Conservation (phyloP, 495 filamentous ascomycete species). For the Podospora bellae-mahoneyi region DNA sequence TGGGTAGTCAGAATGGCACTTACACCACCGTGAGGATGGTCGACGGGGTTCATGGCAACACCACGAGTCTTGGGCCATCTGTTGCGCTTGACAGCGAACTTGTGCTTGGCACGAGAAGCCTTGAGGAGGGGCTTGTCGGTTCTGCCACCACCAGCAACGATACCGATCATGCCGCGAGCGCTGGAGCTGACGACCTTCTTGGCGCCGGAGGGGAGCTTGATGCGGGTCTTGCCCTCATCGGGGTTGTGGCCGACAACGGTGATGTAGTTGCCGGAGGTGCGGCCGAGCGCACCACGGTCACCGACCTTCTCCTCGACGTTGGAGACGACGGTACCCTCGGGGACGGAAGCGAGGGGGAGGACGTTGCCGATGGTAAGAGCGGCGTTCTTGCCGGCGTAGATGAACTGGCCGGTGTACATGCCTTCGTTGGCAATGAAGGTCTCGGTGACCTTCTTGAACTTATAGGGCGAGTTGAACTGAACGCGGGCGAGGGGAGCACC, state of each 20-base stretch:
- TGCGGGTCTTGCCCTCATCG: conserved; percentile 97
- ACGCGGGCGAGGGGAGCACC: conserved; percentile 97
- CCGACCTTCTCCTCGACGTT: conserved; percentile 99
- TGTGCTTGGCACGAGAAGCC: conserved; percentile 97
- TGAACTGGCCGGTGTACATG: conserved; percentile 99
- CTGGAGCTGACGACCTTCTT: conserved; percentile 97
- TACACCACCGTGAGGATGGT: conserved; percentile 96
- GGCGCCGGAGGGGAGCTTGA: conserved; percentile 97
- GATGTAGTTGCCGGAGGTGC: conserved; percentile 98
- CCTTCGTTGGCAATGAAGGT: conserved; percentile 99
- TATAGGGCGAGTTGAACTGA: conserved; percentile 87
- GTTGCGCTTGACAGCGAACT: conserved; percentile 99
- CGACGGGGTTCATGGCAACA: conserved; percentile 99
- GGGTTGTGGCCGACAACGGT: conserved; percentile 98
- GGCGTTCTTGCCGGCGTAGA: conserved; percentile 99
- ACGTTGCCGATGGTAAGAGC: conserved; percentile 93
- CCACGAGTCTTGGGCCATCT: conserved; percentile 99
- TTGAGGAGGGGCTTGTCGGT: conserved; percentile 99
- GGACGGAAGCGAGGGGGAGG: conserved; percentile 86
- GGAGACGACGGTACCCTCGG: conserved; percentile 96
- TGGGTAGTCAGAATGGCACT: conserved; percentile 22
- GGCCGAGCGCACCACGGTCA: conserved; percentile 91
- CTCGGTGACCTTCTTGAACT: conserved; percentile 85
- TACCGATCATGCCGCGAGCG: conserved; percentile 97
- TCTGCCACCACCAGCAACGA: conserved; percentile 97